Evolutionary conservation across 176 grass and related monocot genomes (phyloP), one percentile per base, ranked within the genome.

Genomic region (Eragrostis curvula): DNA sequence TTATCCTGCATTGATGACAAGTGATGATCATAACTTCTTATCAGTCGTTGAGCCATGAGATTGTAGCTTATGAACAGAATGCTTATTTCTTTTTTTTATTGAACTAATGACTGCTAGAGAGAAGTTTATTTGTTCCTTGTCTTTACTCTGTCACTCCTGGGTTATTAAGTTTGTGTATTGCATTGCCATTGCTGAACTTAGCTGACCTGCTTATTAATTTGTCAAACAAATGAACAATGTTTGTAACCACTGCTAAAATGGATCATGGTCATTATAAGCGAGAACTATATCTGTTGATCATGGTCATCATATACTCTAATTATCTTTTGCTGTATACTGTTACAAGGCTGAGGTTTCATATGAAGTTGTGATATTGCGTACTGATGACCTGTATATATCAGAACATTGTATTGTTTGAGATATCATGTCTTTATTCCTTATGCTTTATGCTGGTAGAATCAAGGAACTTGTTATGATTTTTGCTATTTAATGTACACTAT

Each of bases 131-230:
- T 12, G 11, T 28, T 12, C 11, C 67, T 56, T 43, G 8, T 36
- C 60, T 82, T 12, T 48, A 76, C 11, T n/a, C n/a, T 63, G 66
- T 23, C 29, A 77, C 30, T 63, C 28, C 11, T 63, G 43, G 46
- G 10, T 52, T 24, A 29, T 62, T 40, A 65, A 70, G 7, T 70
- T 58, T 46, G 3, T 36, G 12, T 0, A 10, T 10, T 36, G 55
- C 56, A 18, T 36, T 73, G 32, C 32, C 32, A 4, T 36, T 36
- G 44, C 44, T 51, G 46, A 83, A 83, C 43, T 18, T 43, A 41
- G 62, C 28, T 27, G 28, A 12, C 50, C 12, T 42, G 44, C 30
- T 62, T 73, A 4, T 25, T 30, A 15, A 65, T 74, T 32, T 48
- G 8, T 30, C 15, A 74, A 16, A 45, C 27, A 12, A 9, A 36